Base-by-base conservation (phyloP, 2,329 filamentous ascomycete species). In the Fusarium annulatum region DNA sequence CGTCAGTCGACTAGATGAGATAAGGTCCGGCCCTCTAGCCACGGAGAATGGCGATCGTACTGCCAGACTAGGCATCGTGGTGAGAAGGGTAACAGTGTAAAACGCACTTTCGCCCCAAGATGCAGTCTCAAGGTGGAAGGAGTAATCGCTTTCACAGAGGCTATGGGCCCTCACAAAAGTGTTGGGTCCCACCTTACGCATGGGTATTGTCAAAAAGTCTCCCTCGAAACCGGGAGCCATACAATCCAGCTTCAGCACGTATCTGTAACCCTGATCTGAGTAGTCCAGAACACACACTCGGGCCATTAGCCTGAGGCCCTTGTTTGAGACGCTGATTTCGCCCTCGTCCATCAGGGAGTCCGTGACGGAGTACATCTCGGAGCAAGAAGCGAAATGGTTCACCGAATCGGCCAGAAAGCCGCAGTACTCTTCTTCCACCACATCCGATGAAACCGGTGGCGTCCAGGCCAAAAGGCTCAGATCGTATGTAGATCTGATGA, bases 281-380 rank as follows among this genome's bases (percentile, higher is more conserved):
- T 19, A 19, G 3, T 9, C 4, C 2, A 4, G 2, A 9, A 19
- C 5, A 2, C 3, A 28, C 18, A 28, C 7, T 19, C 3, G 23
- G 16, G 18, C 23, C 43, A 14, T 46, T 19, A 28, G 5, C 9
- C 10, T 19, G 3, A 46, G 43, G 3, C 43, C 43, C 18, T 46
- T 46, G 6, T 46, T 46, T 14, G 43, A 46, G 9, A 46, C 8
- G 7, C 43, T 28, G 18, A 46, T 46, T 3, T 46, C 18, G 16
- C 23, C 43, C 23, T 46, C 23, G 0, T 46, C 23, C 7, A 46
- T 1, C 11, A 46, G 11, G 23, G 43, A 28, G 5, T 46, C 43
- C 0, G 43, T 28, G 11, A 46, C 43, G 9, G 43, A 19, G 11
- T 46, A 46, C 43, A 46, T 46, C 14, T 14, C 18, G 3, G 43